Base-by-base conservation (phyloP, 1,284 basidiomycete species). In the Ganoderma lucidum region DNA sequence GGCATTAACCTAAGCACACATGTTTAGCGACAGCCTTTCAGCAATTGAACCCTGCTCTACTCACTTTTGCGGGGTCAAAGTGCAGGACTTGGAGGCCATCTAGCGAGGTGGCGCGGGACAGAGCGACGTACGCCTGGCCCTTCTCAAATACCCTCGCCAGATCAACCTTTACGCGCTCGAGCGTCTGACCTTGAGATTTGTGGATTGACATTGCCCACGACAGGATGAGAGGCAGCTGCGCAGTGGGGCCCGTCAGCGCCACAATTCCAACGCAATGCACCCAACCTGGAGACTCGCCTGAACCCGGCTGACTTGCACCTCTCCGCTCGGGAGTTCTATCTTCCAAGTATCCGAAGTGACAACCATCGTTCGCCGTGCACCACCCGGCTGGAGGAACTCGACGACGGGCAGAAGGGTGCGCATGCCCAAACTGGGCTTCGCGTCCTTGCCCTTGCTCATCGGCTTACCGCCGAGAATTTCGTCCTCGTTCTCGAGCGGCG, bases 131-230 rank as follows among this genome's bases (percentile, higher is more conserved):
- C 3, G 95, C 95, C 89, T 85, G 73, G 19, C 96, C 96, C 81
- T 96, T 97, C 82, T 98, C 96, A 76, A 98, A 96, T 0, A 95
- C 90, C 75, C 88, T 90, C 5, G 86, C 89, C 23, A 95, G 82
- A 75, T 96, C 94, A 45, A 96, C 93, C 77, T 91, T 95, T 68
- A 97, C 95, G 30, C 94, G 88, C 59, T 96, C 93, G 1, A 97
- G 83, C 0, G 93, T 97, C 79, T 96, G 95, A 10, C 95, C 95
- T 79, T 97, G 96, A 5, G 93, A 93, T 79, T 98, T 98, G 80
- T 98, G 96, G 67, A 98, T 98, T 61, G 94, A 96, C 93, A 96
- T 95, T 0, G 95, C 94, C 95, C 94, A 96, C 0, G 94, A 86
- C 44, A 96, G 84, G 70, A 97, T 96, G 53, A 96, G 81, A 0